A percentile compares a stretch with the other conserved stretches of the same genome.
Evolutionary conservation across 306 rosid species (phyloP).

Genomic region (Comarum palustre): DNA sequence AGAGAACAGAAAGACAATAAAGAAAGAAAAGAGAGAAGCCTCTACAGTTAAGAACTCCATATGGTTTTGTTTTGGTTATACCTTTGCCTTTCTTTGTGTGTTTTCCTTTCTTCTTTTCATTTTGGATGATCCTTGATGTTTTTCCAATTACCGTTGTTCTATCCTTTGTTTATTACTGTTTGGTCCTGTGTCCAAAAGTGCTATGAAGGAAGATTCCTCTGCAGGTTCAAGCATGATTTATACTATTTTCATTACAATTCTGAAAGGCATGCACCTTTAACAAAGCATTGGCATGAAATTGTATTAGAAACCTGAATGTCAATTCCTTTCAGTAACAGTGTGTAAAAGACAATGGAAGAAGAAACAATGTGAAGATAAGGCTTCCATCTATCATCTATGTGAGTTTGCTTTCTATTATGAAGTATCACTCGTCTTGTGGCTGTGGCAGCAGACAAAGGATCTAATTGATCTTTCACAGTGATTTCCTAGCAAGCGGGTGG

Average conservation of each 20-base stretch:
- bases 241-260: not conserved
- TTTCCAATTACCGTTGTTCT: not conserved
- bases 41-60: not conserved
- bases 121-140: constrained; percentile 2
- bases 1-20: not conserved
- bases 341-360: constrained; percentile 1
- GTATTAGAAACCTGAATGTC: not conserved
- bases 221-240: constrained; percentile 5
- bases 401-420: constrained; percentile 10
- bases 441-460: constrained; percentile 33
- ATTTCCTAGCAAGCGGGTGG: constrained; percentile 15
- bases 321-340: not conserved
- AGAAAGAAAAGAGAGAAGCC: not conserved
- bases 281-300: constrained; percentile 1
- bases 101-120: not conserved
- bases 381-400: not conserved
- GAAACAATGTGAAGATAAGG: not conserved
- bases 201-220: constrained; percentile 21
- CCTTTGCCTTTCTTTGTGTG: not conserved
- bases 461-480: constrained; percentile 8
- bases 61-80: not conserved
- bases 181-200: not conserved
- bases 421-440: constrained; percentile 23
- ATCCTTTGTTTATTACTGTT: constrained; percentile 17
- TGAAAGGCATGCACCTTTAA: constrained; percentile 5